These are phyloP conservation scores for Whalleya microplaca DNA, from an alignment of 2,329 filamentous ascomycete genomes.

Conservation along the genomic window DNA sequence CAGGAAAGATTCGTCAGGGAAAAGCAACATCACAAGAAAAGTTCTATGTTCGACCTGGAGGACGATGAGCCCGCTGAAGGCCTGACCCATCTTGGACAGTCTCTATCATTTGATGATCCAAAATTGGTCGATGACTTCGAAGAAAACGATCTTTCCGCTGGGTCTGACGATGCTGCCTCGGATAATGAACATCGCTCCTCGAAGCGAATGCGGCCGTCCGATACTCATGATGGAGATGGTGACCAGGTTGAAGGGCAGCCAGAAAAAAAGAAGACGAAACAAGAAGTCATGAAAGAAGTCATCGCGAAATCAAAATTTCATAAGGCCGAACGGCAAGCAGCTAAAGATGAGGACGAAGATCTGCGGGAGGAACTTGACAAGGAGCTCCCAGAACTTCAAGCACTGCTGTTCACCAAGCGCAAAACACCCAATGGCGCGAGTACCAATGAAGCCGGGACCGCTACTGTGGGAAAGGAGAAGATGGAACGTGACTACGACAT, in stretches of 20 bases:
- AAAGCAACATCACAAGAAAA: slow-evolving; percentile 78
- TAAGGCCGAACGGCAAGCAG: slow-evolving; percentile 91
- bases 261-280: slow-evolving; percentile 89
- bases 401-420: slow-evolving; percentile 62
- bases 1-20: slow-evolving; percentile 88
- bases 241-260: slow-evolving; percentile 62
- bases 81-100: slow-evolving; percentile 80
- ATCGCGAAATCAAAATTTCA: slow-evolving; percentile 96
- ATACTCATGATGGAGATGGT: slow-evolving; percentile 53
- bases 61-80: slow-evolving; percentile 71
- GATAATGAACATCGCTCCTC: slow-evolving; percentile 57
- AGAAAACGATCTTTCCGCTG: slow-evolving; percentile 70
- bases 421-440: slow-evolving; percentile 40
- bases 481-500: slow-evolving; percentile 89
- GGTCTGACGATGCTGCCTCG: slow-evolving; percentile 60
- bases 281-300: slow-evolving; percentile 96
- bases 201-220: slow-evolving; percentile 59
- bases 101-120: slow-evolving; percentile 65
- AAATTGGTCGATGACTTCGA: slow-evolving; percentile 73
- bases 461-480: slow-evolving; percentile 65
- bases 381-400: slow-evolving; percentile 76
- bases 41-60: slow-evolving; percentile 88
- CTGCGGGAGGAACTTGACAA: slow-evolving; percentile 83
- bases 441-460: slow-evolving; percentile 37
- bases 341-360: slow-evolving; percentile 92